Percentiles rank a stretch among this genome's conserved stretches.
Conservation (phyloP, 148 eudicot genomes). For the Cornus controversa region DNA sequence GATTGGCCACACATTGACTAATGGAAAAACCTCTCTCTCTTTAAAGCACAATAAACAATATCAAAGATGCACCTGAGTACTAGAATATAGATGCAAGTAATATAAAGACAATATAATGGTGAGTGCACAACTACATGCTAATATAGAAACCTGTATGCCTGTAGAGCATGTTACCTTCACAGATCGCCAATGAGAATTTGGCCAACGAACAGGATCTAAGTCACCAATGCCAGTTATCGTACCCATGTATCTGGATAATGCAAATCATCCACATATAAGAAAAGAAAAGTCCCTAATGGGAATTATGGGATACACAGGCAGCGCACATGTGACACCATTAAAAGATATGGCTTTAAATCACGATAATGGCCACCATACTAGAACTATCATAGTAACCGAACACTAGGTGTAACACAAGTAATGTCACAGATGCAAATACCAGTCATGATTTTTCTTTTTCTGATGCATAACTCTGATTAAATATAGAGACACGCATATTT, state of each 20-base stretch:
- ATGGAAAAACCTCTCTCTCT: neutral
- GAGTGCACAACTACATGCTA: neutral
- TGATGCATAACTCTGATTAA: too few species aligned
- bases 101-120: neutral
- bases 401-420: too few species aligned
- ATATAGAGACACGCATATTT: too few species aligned
- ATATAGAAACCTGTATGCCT: neutral
- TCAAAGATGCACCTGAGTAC: neutral
- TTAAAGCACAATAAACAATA: neutral
- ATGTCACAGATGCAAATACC: too few species aligned
- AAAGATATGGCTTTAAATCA: neutral
- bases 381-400: too few species aligned
- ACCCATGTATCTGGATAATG: constrained; percentile 78
- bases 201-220: constrained; percentile 88
- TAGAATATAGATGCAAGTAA: neutral
- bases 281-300: neutral
- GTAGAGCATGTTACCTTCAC: constrained; percentile 58
- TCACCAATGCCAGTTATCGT: constrained; percentile 87
- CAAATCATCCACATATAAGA: constrained; percentile 10
- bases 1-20: neutral
- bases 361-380: too few species aligned
- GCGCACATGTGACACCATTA: neutral
- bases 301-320: neutral
- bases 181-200: constrained; percentile 94
- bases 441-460: too few species aligned